Base-by-base conservation (phyloP, 2,329 filamentous ascomycete species). In the Neopestalotiopsis rosae region DNA sequence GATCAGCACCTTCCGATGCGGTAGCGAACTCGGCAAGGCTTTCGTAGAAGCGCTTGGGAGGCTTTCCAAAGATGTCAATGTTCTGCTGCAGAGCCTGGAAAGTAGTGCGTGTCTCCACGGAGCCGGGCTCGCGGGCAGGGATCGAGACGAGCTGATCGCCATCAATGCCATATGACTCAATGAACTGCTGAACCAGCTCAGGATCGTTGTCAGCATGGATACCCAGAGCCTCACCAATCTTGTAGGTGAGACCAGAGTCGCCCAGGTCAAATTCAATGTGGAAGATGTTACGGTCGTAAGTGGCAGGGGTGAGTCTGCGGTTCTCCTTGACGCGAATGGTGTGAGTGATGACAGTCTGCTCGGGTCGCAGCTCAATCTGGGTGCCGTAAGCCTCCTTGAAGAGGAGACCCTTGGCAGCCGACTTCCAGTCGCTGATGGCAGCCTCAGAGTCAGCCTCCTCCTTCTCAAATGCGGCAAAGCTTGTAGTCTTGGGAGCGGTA, bases 181-280 rank as follows among this genome's bases (percentile, higher is more conserved):
- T 97, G 82, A 99, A 99, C 57, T 92, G 88, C 73, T 90, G 84
- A 69, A 98, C 91, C 71, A 96, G 88, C 61, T 86, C 83, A 61
- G 91, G 87, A 79, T 98, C 92, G 81, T 99, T 99, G 82, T 98
- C 94, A 6, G 94, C 94, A 80, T 99, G 96, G 71, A 99, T 95
- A 73, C 96, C 96, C 20, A 99, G 91, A 61, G 96, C 96, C 84
- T 99, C 96, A 68, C 96, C 96, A 76, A 99, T 98, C 79, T 97
- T 94, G 84, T 99, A 99, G 57, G 90, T 97, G 72, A 99, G 90
- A 52, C 95, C 95, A 42, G 95, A 97, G 76, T 91, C 83, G 70
- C 95, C 95, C 30, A 99, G 89, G 78, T 98, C 96, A 77, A 99
- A 99, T 83, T 99, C 96, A 71, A 99, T 98, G 84, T 99, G 96